Evolutionary conservation across 2,329 filamentous ascomycete species (phyloP).

Genomic region (Fusarium lateritium): DNA sequence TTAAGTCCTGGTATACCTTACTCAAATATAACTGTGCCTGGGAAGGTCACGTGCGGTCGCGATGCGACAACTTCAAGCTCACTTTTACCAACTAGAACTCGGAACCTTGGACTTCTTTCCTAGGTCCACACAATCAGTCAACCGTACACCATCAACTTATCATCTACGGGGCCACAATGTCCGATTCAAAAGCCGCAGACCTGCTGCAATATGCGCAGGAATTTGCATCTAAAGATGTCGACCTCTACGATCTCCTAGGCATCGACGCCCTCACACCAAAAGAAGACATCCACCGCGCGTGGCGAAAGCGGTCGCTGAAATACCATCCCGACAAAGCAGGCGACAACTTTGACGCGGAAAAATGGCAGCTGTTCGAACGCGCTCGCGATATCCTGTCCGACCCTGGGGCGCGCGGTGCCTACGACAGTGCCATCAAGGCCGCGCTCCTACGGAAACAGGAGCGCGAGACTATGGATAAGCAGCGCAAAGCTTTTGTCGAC

Average conservation of each 20-base stretch:
- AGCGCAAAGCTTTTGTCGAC: slow-evolving; percentile 83
- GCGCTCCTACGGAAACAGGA: slow-evolving; percentile 78
- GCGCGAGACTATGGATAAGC: slow-evolving; percentile 80
- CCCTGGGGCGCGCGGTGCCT: slow-evolving; percentile 77
- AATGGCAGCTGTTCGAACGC: slow-evolving; percentile 88
- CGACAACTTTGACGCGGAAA: slow-evolving; percentile 79
- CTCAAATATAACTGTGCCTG: too few relatives aligned
- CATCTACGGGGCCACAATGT: slow-evolving; percentile 46
- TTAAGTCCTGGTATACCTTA: too few relatives aligned
- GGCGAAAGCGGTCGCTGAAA: slow-evolving; percentile 87
- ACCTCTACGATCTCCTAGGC: slow-evolving; percentile 84
- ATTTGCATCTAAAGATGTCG: slow-evolving; percentile 72
- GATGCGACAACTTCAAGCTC: slow-evolving; percentile 31
- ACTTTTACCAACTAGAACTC: not conserved
- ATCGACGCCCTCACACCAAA: slow-evolving; percentile 75
- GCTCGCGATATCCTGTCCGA: slow-evolving; percentile 89
- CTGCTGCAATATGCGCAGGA: slow-evolving; percentile 69
- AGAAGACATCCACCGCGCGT: slow-evolving; percentile 85
- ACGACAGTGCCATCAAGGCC: slow-evolving; percentile 83
- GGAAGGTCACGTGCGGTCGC: slow-evolving; percentile 36
- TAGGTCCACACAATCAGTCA: not conserved
- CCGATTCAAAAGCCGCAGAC: slow-evolving; percentile 60
- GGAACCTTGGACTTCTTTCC: not conserved
- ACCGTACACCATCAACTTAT: slow-evolving; percentile 1
- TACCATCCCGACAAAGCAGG: slow-evolving; percentile 95